These are phyloP conservation scores for Rhododendron molle DNA, from an alignment of 148 eudicot species.

Conservation along the genomic window DNA sequence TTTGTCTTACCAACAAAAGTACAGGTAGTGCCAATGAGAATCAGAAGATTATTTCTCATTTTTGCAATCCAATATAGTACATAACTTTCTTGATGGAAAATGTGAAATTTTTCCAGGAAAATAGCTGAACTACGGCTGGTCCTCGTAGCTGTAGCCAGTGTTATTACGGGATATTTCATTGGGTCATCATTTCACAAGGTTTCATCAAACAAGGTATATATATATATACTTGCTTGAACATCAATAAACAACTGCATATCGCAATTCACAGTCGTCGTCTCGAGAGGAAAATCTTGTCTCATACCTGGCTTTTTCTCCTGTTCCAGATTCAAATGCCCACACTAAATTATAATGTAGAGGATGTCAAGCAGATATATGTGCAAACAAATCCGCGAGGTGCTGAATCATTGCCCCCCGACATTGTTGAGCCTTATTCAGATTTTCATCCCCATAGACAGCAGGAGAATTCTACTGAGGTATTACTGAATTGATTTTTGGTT, in stretches of 20 bases:
- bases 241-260: background rate
- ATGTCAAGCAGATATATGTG: slow-evolving; percentile 9
- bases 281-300: background rate
- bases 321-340: background rate
- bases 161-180: slow-evolving; percentile 6
- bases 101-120: background rate
- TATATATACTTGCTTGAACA: background rate
- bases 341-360: background rate
- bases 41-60: background rate
- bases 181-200: slow-evolving; percentile 7
- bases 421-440: slow-evolving; percentile 13
- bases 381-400: slow-evolving; percentile 22
- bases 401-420: slow-evolving; percentile 15
- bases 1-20: background rate
- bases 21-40: background rate
- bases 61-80: background rate
- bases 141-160: background rate
- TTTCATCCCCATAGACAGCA: background rate
- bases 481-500: background rate
- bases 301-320: background rate
- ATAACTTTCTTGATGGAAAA: background rate
- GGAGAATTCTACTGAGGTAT: background rate
- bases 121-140: background rate
- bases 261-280: background rate
- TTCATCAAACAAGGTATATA: slow-evolving; percentile 7